Conservation (phyloP, 1,284 basidiomycete genomes). For the Termitomyces sp. region DNA sequence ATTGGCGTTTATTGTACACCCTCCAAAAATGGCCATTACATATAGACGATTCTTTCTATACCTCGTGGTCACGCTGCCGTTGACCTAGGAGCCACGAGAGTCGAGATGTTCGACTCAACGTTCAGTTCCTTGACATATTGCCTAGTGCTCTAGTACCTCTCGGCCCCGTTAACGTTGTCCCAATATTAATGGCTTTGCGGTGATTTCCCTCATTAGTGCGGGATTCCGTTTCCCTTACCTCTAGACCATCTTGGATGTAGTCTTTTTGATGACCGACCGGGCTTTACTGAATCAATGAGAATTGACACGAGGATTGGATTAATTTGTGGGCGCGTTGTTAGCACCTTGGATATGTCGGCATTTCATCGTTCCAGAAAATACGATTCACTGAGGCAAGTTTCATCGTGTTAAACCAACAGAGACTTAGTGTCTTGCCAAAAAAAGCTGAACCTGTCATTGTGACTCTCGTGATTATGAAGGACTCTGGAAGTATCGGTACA, state of each 20-base stretch:
- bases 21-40: no score
- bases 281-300: background rate
- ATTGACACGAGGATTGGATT: background rate
- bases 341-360: background rate
- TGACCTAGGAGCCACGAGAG: no score
- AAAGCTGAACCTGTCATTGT: no score
- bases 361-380: background rate
- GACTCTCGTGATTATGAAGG: background rate
- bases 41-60: no score
- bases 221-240: background rate
- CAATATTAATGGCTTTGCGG: no score
- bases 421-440: background rate
- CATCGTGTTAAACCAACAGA: background rate
- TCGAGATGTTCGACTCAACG: no score
- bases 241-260: background rate
- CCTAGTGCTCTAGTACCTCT: background rate
- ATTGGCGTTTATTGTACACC: no score
- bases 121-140: background rate
- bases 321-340: background rate
- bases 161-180: background rate
- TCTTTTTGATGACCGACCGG: background rate
- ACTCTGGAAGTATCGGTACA: background rate
- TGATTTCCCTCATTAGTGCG: background rate
- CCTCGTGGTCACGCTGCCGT: no score
- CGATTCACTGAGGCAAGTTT: background rate